Evolutionary conservation across 2,329 filamentous ascomycete genomes (phyloP).

Genomic region (Shiraia bambusicola): DNA sequence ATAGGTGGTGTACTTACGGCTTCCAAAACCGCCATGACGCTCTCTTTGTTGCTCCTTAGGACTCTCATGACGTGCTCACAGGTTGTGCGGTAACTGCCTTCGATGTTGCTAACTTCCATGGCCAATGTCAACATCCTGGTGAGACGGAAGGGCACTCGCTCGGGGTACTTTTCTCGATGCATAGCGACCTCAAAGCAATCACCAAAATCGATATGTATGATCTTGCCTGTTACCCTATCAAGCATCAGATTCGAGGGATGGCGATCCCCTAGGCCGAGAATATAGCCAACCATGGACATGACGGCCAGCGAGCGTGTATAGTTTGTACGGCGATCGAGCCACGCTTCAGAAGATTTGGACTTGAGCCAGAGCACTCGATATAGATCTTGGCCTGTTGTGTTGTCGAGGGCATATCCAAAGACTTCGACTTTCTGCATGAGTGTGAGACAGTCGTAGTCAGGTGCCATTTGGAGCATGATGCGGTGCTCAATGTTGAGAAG

Average conservation of each 20-base stretch:
- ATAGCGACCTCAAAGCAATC: slow-evolving; percentile 99
- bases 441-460: slow-evolving; percentile 96
- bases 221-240: slow-evolving; percentile 91
- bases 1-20: slow-evolving; percentile 67
- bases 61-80: slow-evolving; percentile 99
- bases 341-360: slow-evolving; percentile 96
- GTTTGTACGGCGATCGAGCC: slow-evolving; percentile 97
- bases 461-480: slow-evolving; percentile 99
- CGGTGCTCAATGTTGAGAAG: slow-evolving; percentile 98
- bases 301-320: slow-evolving; percentile 96
- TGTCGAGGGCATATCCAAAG: slow-evolving; percentile 97
- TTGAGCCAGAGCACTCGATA: slow-evolving; percentile 99
- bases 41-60: slow-evolving; percentile 94
- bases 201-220: slow-evolving; percentile 98
- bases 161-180: slow-evolving; percentile 98
- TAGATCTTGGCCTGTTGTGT: slow-evolving; percentile 96
- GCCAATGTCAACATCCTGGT: slow-evolving; percentile 99
- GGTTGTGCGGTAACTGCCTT: slow-evolving; percentile 96
- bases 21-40: slow-evolving; percentile 95
- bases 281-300: slow-evolving; percentile 99
- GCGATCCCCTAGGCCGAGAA: slow-evolving; percentile 91
- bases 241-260: slow-evolving; percentile 98
- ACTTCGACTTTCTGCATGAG: slow-evolving; percentile 99
- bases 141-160: slow-evolving; percentile 94
- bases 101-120: slow-evolving; percentile 99